A percentile compares a stretch with the other conserved stretches of the same genome.
Evolutionary conservation across 305 asterid genomes (phyloP).

Genomic region (Rubia tinctorum): DNA sequence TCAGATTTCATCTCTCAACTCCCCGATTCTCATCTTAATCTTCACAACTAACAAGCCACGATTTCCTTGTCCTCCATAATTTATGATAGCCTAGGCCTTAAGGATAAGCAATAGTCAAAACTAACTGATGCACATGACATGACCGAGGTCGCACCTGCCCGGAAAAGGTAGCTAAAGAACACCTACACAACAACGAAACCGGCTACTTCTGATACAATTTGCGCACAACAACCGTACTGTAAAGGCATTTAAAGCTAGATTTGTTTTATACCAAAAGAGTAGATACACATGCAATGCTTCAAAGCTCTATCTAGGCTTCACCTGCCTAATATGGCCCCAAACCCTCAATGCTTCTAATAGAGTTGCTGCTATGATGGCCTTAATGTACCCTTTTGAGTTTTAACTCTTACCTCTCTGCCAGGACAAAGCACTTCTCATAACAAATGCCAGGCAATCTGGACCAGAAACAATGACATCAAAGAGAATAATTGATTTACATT

Average conservation of each 20-base stretch:
- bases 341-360: background rate
- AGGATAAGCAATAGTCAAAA: no score
- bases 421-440: background rate
- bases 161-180: background rate
- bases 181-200: background rate
- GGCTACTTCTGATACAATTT: background rate
- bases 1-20: background rate
- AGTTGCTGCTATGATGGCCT: background rate
- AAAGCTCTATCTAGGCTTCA: background rate
- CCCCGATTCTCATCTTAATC: background rate
- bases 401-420: background rate
- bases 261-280: background rate
- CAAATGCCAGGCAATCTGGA: background rate
- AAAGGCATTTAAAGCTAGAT: background rate
- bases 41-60: background rate
- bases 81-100: background rate
- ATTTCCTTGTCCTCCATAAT: background rate
- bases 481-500: background rate
- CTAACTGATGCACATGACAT: no score
- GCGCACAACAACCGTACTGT: background rate
- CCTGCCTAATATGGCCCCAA: conserved; percentile 8
- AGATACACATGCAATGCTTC: conserved; percentile 13
- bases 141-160: background rate
- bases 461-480: background rate
- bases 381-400: background rate